These are phyloP conservation scores for Kodamaea arcana DNA, from an alignment of 1,139 yeast genomes.

Conservation along the genomic window DNA sequence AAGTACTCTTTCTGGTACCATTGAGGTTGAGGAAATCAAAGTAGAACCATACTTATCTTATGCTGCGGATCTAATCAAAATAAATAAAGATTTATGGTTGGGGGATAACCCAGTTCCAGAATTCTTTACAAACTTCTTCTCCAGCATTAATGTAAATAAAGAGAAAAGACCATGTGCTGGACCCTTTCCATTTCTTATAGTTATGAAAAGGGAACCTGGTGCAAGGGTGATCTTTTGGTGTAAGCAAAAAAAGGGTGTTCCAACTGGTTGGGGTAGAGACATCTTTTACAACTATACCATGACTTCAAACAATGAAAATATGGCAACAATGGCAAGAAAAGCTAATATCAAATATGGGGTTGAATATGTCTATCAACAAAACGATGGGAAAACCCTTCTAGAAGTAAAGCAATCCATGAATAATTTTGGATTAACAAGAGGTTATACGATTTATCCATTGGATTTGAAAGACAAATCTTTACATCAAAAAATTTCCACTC, in stretches of 20 bases:
- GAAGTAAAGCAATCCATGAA: conserved; percentile 13
- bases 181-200: conserved; percentile 12
- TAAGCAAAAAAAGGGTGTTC: conserved; percentile 4
- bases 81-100: conserved; percentile 2
- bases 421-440: conserved; percentile 3
- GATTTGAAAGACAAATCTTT: conserved; percentile 1
- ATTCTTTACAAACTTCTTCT: conserved; percentile 10
- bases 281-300: conserved; percentile 8
- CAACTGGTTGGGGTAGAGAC: conserved; percentile 6
- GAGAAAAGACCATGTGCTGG: conserved; percentile 6
- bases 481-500: conserved; percentile 5
- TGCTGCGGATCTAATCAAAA: conserved; percentile 1
- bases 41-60: not conserved
- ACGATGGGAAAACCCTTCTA: conserved; percentile 9
- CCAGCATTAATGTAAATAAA: conserved; percentile 5
- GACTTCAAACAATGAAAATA: conserved; percentile 4
- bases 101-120: conserved; percentile 11
- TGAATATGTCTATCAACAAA: conserved; percentile 12
- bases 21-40: not conserved
- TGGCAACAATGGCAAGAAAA: conserved; percentile 4
- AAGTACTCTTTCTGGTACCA: conserved; percentile 3
- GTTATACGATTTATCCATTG: conserved; percentile 2
- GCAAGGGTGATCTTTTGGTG: conserved; percentile 13
- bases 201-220: conserved; percentile 19
- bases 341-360: conserved; percentile 10